Conservation (phyloP, 176 grass and related monocot genomes). For the Pontederia paniculata region DNA sequence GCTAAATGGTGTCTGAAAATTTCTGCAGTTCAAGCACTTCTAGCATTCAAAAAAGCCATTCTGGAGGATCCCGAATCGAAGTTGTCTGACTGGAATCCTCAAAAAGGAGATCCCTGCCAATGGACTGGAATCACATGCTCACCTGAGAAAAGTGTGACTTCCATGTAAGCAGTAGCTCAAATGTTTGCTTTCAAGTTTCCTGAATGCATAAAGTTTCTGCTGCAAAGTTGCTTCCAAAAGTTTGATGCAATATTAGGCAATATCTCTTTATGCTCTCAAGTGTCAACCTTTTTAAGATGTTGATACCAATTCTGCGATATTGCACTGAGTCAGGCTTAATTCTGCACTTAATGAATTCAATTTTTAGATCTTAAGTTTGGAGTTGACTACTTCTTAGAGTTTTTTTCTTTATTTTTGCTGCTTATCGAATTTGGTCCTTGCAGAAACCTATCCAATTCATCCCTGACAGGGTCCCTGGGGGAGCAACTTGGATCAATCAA, state of each 20-base stretch:
- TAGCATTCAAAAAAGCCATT: slow-evolving; percentile 58
- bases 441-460: slow-evolving; percentile 61
- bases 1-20: slow-evolving; percentile 7
- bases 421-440: neutral
- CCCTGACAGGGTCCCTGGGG: slow-evolving; percentile 53
- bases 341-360: too few relatives aligned
- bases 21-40: slow-evolving; percentile 43
- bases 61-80: slow-evolving; percentile 50
- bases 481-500: slow-evolving; percentile 40
- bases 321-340: too few relatives aligned
- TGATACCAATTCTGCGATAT: too few relatives aligned
- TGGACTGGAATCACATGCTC: slow-evolving; percentile 65
- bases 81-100: slow-evolving; percentile 69
- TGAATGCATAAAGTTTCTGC: slow-evolving; percentile 3
- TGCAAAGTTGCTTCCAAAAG: neutral
- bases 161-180: slow-evolving; percentile 41
- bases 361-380: neutral
- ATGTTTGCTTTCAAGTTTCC: slow-evolving; percentile 1
- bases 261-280: too few relatives aligned
- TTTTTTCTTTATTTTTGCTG: slow-evolving; percentile 1
- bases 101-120: slow-evolving; percentile 37
- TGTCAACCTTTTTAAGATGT: too few relatives aligned
- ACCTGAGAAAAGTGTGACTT: slow-evolving; percentile 37
- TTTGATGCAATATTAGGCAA: too few relatives aligned
- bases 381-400: neutral